Evolutionary conservation across 257 asterid genomes (phyloP), one percentile per base, ranked within the genome.

Genomic region (Eucommia ulmoides): DNA sequence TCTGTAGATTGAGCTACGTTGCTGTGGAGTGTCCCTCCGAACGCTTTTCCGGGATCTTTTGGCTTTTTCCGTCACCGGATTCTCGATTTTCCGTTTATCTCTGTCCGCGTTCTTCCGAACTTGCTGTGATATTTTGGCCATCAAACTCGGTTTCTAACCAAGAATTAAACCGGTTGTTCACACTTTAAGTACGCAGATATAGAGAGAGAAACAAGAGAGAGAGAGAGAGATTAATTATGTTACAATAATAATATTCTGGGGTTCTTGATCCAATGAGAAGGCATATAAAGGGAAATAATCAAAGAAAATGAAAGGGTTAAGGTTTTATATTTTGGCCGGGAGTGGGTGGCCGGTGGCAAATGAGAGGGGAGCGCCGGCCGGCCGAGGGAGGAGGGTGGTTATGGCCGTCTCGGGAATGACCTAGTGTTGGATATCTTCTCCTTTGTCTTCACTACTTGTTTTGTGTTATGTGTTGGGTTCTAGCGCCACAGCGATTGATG

Each of bases 11-110:
- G 98, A 91, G 79, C 96, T 91, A 1, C 98, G 86, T 53, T 54
- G 88, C 23, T 76, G 85, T 1, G 96, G 98, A 35, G 93, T 76
- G 2, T 89, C 94, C 20, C 98, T 74, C 0, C 94, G 93, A 7
- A 65, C 69, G 46, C 80, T 78, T 55, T 80, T 85, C 0, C 98
- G 70, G 14, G 70, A 78, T 22, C 96, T 65, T 44, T 77, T 82
- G 12, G 45, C 47, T 61, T 71, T 78, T n/a, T n/a, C n/a, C 1
- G 19, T 46, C 11, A 24, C 45, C 8, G 29, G 20, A 35, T 48
- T 38, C 1, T 42, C 46, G n/a, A 19, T n/a, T 14, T 18, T 23
- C 3, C 16, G 26, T 12, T 3, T 55, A 17, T n/a, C 22, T 19
- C 9, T 45, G 20, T 24, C 15, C 49, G 48, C 58, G 4, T 19